Evolutionary conservation across 164 flowering plant species (phyloP), one percentile per base, ranked within the genome.

Genomic region (Vitis rupestris): DNA sequence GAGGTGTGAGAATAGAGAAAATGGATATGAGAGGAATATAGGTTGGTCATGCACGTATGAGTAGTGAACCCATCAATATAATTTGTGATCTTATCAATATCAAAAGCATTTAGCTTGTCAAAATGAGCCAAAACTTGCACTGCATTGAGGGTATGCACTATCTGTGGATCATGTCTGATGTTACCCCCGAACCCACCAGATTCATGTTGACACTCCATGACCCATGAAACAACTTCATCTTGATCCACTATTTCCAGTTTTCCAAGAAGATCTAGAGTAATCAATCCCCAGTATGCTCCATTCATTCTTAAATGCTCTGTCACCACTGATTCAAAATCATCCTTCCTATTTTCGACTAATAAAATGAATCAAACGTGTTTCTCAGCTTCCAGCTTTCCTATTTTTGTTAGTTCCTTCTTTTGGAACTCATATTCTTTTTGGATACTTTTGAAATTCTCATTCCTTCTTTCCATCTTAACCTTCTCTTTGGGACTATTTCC

Each of bases 271-370:
- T 89, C 96, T 50, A 94, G 83, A 48, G 97, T 75, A 12, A 94
- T 84, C 85, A 94, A 79, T 54, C 98, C 98, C 97, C 97, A 91
- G 61, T 91, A 94, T 65, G 94, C 97, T 50, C 98, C 97, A 79
- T 81, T 94, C 85, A 94, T 76, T 59, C 97, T 82, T 27, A 94
- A 70, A 75, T 94, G 97, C 72, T 92, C 97, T 95, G 88, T 88
- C 67, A 84, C 87, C 76, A 90, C 90, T 23, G 93, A 85, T 66
- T 80, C 89, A 77, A 88, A 88, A 79, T 78, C 78, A 78, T 90
- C 92, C 63, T 92, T 92, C 68, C 69, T 91, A 94, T 94, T 94
- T 79, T 90, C 98, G 44, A 90, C 82, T 14, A 88, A 78, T 64
- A 92, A 19, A 62, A 92, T 86, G 76, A 85, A 92, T 44, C 72